Percentiles rank a stretch among this genome's conserved stretches.
phyloP scores from a whole-genome alignment of 208 protist genomes.

The Leishmania tarentolae region DNA sequence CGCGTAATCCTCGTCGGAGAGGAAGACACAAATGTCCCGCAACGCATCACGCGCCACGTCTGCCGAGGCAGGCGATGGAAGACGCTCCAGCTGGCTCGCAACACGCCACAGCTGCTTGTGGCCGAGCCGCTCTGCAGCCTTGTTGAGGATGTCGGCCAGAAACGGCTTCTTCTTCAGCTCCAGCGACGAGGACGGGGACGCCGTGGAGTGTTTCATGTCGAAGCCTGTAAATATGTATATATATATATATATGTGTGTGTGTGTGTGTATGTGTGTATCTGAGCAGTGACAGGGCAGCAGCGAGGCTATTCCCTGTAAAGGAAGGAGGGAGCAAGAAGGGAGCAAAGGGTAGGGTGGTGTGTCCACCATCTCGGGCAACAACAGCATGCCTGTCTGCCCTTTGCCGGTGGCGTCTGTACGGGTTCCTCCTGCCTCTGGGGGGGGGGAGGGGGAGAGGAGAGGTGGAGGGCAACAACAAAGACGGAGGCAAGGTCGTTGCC shows the following conservation, averaged over 20 bases:
- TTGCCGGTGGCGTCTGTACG: neutral
- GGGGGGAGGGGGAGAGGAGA: neutral
- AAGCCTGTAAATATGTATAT: neutral
- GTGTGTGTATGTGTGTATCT: neutral
- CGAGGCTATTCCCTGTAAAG: neutral
- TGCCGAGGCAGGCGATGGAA: constrained; percentile 29
- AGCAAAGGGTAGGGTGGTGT: no score
- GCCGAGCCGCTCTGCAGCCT: constrained; percentile 68
- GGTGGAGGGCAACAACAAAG: neutral
- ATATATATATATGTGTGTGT: neutral
- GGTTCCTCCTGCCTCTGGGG: neutral
- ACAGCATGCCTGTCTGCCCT: neutral
- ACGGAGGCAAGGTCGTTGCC: neutral
- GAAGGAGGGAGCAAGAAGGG: neutral
- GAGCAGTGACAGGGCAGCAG: neutral
- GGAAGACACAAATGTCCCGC: constrained; percentile 62
- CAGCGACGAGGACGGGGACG: constrained; percentile 18
- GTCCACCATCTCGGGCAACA: neutral
- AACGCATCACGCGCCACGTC: constrained; percentile 60
- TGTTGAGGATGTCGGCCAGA: constrained; percentile 43
- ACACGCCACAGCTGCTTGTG: constrained; percentile 73
- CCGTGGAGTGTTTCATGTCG: neutral
- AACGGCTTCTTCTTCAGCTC: constrained; percentile 25
- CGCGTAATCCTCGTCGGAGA: constrained; percentile 63
- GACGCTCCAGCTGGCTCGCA: constrained; percentile 38